These are phyloP conservation scores for Allium fistulosum DNA, from an alignment of 106 monocot genomes.

Conservation along the genomic window DNA sequence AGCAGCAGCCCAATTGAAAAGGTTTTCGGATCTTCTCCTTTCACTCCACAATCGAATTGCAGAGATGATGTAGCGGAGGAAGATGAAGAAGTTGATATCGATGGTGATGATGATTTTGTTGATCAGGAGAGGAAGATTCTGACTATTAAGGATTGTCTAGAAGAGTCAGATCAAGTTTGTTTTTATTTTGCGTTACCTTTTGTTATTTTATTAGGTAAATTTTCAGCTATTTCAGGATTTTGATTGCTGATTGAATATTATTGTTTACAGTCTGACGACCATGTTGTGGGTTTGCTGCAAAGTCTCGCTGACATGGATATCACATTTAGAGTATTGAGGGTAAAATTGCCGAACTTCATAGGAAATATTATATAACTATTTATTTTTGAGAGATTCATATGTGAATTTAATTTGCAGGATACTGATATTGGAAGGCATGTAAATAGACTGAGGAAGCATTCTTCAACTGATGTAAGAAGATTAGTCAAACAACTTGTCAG, in stretches of 20 bases:
- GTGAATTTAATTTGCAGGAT: slow-evolving; percentile 21
- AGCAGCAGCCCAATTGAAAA: slow-evolving; percentile 12
- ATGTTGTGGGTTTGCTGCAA: slow-evolving; percentile 38
- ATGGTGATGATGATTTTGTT: slow-evolving; percentile 16
- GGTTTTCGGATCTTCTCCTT: not conserved
- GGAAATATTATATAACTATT: not conserved
- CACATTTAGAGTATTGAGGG: slow-evolving; percentile 65
- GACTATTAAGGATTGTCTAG: slow-evolving; percentile 45
- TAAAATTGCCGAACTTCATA: slow-evolving; percentile 2
- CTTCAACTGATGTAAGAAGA: slow-evolving; percentile 42
- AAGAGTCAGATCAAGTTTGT: slow-evolving; percentile 56
- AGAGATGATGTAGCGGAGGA: not conserved
- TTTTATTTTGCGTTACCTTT: not conserved
- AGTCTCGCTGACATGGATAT: slow-evolving; percentile 59
- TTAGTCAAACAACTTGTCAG: slow-evolving; percentile 48
- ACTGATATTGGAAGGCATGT: slow-evolving; percentile 64
- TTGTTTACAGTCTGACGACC: slow-evolving; percentile 33
- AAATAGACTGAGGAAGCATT: slow-evolving; percentile 45
- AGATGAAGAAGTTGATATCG: slow-evolving; percentile 10
- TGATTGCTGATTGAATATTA: not conserved
- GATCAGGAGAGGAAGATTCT: slow-evolving; percentile 43
- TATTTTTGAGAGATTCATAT: not conserved
- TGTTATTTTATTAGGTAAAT: not conserved
- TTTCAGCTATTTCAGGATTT: not conserved
- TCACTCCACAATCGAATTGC: slow-evolving; percentile 7